Evolutionary conservation across 2,329 filamentous ascomycete species (phyloP).

Genomic region (Didymella arachidicola): DNA sequence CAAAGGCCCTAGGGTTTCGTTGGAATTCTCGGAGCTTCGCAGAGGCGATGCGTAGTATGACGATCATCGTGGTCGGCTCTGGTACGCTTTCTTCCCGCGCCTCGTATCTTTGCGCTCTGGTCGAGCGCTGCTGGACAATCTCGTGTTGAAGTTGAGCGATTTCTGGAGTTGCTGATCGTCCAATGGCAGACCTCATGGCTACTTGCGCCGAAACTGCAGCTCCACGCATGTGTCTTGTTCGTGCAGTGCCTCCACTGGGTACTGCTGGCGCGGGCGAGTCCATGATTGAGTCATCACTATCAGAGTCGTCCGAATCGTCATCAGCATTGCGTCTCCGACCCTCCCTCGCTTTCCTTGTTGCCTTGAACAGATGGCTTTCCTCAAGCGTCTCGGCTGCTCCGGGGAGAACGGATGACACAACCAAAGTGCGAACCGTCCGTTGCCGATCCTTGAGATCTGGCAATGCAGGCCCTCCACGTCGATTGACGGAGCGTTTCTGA

Average conservation of each 20-base stretch:
- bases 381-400: conserved; percentile 82
- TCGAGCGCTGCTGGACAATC: conserved; percentile 69
- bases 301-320: conserved; percentile 88
- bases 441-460: conserved; percentile 97
- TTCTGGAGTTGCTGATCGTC: conserved; percentile 91
- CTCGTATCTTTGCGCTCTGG: conserved; percentile 66
- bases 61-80: conserved; percentile 68
- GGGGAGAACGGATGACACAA: conserved; percentile 91
- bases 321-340: conserved; percentile 67
- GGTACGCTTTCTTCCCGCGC: conserved; percentile 79
- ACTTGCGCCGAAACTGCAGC: conserved; percentile 87
- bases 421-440: conserved; percentile 87
- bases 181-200: conserved; percentile 76
- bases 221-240: conserved; percentile 87
- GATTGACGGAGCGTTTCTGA: conserved; percentile 94
- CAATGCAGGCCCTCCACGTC: conserved; percentile 87
- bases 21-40: conserved; percentile 74
- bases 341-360: conserved; percentile 53
- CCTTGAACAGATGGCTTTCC: conserved; percentile 85
- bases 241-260: conserved; percentile 75
- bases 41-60: conserved; percentile 77
- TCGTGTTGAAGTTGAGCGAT: conserved; percentile 71
- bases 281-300: conserved; percentile 85
- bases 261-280: conserved; percentile 82
- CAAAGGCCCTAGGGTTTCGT: conserved; percentile 60